Conservation (phyloP, 2,329 filamentous ascomycete genomes). For the Fusarium burgessii region DNA sequence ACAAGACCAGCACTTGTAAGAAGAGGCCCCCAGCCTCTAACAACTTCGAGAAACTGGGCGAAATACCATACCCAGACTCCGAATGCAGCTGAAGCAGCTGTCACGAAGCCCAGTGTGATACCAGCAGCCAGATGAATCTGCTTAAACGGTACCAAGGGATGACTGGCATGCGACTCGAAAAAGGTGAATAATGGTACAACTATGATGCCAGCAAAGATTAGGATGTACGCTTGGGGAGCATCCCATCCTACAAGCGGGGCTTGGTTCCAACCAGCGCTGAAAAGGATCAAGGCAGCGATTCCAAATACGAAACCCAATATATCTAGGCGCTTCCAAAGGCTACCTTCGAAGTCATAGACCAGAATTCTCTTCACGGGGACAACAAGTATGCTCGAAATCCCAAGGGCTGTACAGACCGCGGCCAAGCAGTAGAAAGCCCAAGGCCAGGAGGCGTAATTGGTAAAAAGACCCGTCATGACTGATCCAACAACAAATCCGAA, state of each 20-base stretch:
- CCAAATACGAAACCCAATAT: constrained; percentile 27
- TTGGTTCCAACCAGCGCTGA: constrained; percentile 45
- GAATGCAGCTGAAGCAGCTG: constrained; percentile 40
- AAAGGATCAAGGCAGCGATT: constrained; percentile 34
- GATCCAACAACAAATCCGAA: constrained; percentile 44
- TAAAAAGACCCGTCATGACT: constrained; percentile 43
- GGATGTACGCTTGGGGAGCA: constrained; percentile 30
- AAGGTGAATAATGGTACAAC: constrained; percentile 27
- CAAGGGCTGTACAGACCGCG: constrained; percentile 38
- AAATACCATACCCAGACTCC: constrained; percentile 46
- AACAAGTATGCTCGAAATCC: constrained; percentile 38
- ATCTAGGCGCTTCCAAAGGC: constrained; percentile 43
- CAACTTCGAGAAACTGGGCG: constrained; percentile 38
- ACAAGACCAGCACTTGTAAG: constrained; percentile 39
- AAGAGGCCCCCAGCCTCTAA: constrained; percentile 42
- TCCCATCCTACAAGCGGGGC: constrained; percentile 37
- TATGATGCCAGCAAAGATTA: constrained; percentile 38
- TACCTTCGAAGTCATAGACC: constrained; percentile 43
- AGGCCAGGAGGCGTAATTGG: constrained; percentile 40
- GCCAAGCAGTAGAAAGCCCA: constrained; percentile 44
- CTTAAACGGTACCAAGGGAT: constrained; percentile 42
- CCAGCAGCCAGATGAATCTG: constrained; percentile 34
- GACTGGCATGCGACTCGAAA: constrained; percentile 37
- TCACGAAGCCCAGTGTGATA: constrained; percentile 33
- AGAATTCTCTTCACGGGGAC: constrained; percentile 36